phyloP scores from a whole-genome alignment of 2,329 filamentous ascomycete genomes.

The Aspergillus fumigatus region DNA sequence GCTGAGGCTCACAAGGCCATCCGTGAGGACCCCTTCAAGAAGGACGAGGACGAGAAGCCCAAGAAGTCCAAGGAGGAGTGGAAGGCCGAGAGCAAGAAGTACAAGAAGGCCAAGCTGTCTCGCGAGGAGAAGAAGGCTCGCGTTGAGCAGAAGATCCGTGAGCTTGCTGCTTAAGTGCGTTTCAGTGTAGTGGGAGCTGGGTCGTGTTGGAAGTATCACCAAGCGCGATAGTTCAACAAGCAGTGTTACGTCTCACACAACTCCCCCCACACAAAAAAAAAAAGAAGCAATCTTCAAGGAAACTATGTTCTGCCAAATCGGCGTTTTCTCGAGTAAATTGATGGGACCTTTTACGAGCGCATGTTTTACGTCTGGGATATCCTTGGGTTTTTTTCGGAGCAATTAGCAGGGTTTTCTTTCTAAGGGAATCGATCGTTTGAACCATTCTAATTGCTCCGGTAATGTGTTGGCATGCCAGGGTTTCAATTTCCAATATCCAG shows the following conservation, averaged over 20 bases:
- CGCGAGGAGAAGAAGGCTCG: constrained; percentile 77
- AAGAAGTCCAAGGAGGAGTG: constrained; percentile 98
- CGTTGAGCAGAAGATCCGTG: constrained; percentile 87
- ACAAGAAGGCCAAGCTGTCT: constrained; percentile 69
- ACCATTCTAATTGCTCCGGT: constrained; percentile 27
- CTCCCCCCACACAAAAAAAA: too few species aligned
- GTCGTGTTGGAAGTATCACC: constrained; percentile 19
- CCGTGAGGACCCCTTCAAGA: constrained; percentile 97
- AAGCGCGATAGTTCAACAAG: constrained; percentile 23
- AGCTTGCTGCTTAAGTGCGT: constrained; percentile 52
- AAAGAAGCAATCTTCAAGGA: constrained; percentile 19
- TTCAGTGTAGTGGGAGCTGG: constrained; percentile 4
- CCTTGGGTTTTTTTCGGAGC: constrained; percentile 16
- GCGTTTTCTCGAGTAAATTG: constrained; percentile 26
- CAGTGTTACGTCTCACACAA: constrained; percentile 20
- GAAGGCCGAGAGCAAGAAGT: constrained; percentile 94
- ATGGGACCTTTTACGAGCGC: constrained; percentile 24
- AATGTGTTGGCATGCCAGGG: constrained; percentile 1
- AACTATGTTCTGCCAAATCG: constrained; percentile 21
- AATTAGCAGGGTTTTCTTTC: constrained; percentile 26
- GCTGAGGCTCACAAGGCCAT: constrained; percentile 91
- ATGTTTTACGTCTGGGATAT: constrained; percentile 20
- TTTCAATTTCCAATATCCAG: neutral
- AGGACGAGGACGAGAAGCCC: constrained; percentile 65
- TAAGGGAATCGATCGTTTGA: constrained; percentile 2